A percentile compares a stretch with the other conserved stretches of the same genome.
Evolutionary conservation across 345 rosid species (phyloP).

Genomic region (Rhodomyrtus tomentosa): DNA sequence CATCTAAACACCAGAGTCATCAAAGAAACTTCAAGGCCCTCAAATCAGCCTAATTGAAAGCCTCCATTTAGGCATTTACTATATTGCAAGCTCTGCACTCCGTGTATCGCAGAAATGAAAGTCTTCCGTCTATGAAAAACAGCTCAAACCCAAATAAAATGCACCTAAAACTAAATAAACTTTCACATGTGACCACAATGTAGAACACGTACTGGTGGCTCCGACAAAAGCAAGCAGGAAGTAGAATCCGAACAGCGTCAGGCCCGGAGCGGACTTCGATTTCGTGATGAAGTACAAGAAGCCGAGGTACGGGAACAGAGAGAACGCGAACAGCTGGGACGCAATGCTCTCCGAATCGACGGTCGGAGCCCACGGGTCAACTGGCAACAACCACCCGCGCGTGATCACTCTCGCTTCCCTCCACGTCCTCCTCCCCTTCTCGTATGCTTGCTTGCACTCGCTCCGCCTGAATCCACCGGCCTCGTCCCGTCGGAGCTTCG

Average conservation of each 20-base stretch:
- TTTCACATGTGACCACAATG: not conserved
- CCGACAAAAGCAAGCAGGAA: slow-evolving; percentile 89
- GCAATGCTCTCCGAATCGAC: slow-evolving; percentile 76
- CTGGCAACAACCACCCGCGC: slow-evolving; percentile 50
- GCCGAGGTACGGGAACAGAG: slow-evolving; percentile 79
- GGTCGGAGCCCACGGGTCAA: slow-evolving; percentile 83
- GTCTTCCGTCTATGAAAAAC: not conserved
- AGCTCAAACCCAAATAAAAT: not conserved
- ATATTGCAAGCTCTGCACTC: not conserved
- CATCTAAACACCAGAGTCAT: not conserved
- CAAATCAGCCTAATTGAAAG: not conserved
- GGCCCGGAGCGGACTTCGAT: slow-evolving; percentile 76
- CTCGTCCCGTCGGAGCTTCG: not conserved
- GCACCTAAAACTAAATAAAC: not conserved
- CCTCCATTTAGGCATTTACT: not conserved
- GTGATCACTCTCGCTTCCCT: slow-evolving; percentile 5
- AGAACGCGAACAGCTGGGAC: slow-evolving; percentile 66
- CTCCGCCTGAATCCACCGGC: not conserved
- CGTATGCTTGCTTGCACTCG: slow-evolving; percentile 1
- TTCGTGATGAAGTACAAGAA: slow-evolving; percentile 86
- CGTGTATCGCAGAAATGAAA: not conserved
- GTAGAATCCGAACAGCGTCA: slow-evolving; percentile 87
- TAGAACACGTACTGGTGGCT: slow-evolving; percentile 57
- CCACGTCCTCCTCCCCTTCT: not conserved
- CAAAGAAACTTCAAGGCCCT: not conserved